These are phyloP conservation scores for Beverwykella pulmonaria DNA, from an alignment of 495 filamentous ascomycete genomes.

Conservation along the genomic window DNA sequence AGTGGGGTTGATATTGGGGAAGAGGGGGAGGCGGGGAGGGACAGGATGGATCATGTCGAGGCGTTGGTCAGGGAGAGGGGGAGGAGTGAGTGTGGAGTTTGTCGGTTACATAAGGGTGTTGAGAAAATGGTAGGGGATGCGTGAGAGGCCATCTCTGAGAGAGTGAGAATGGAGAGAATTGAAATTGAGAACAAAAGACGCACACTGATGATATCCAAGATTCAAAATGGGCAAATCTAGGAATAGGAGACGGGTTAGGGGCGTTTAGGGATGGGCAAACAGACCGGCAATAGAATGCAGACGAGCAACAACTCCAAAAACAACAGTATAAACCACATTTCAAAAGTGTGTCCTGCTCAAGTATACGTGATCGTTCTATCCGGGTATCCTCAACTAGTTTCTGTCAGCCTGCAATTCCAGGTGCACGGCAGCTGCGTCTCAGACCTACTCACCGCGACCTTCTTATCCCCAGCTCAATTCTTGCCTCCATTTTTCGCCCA, in stretches of 20 bases:
- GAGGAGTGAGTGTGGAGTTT: conserved; percentile 23
- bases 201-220: neutral
- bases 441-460: neutral
- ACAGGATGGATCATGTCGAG: conserved; percentile 9
- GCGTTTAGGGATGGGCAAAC: neutral
- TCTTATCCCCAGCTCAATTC: neutral
- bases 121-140: conserved; percentile 13
- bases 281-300: neutral
- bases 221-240: neutral
- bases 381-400: neutral
- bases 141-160: neutral
- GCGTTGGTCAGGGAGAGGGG: neutral
- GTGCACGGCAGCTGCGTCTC: neutral
- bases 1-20: conserved; percentile 44
- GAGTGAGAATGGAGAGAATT: neutral
- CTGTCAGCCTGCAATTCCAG: neutral
- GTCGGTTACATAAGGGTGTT: conserved; percentile 14
- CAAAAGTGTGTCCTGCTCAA: neutral
- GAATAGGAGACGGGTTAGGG: neutral
- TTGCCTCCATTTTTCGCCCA: conserved; percentile 44
- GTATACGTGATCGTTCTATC: neutral
- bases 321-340: neutral
- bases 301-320: neutral
- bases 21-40: conserved; percentile 14
- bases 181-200: neutral